Conservation (phyloP, 805 yeast genomes). For the Myxozyma udenii region DNA sequence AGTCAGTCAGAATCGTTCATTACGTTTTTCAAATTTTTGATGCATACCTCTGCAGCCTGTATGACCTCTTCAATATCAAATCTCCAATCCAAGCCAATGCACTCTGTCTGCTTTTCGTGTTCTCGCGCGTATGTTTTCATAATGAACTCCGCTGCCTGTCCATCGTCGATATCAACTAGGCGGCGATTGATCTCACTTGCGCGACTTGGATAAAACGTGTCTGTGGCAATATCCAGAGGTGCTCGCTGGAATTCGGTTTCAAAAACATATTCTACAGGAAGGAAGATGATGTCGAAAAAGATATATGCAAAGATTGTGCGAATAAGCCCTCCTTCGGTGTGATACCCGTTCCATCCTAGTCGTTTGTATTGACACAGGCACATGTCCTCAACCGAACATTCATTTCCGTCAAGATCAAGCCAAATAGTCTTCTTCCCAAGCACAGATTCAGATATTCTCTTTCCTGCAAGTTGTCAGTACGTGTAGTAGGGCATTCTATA, state of each 20-base stretch:
- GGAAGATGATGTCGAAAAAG: constrained; percentile 32
- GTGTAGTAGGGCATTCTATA: neutral
- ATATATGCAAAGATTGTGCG: constrained; percentile 38
- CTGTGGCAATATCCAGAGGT: constrained; percentile 36
- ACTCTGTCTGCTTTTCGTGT: constrained; percentile 25
- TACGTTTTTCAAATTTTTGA: neutral
- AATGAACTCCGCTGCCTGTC: constrained; percentile 4
- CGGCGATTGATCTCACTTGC: constrained; percentile 32
- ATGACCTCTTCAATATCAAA: constrained; percentile 28
- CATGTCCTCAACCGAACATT: constrained; percentile 37
- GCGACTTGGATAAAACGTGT: constrained; percentile 30
- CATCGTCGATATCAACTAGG: constrained; percentile 25
- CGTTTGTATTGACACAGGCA: constrained; percentile 36
- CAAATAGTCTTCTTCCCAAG: constrained; percentile 21
- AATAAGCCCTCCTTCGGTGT: constrained; percentile 39
- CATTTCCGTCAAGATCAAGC: constrained; percentile 14
- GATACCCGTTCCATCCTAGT: constrained; percentile 39
- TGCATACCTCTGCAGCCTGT: constrained; percentile 27
- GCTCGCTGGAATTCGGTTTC: constrained; percentile 37
- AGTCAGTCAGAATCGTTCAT: neutral
- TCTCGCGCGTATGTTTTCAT: constrained; percentile 22
- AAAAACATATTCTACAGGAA: constrained; percentile 32
- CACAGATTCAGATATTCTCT: constrained; percentile 10
- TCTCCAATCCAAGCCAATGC: constrained; percentile 39
- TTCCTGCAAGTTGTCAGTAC: neutral